phyloP scores from a whole-genome alignment of 208 protist genomes.

The Wallacemonas sp. region DNA sequence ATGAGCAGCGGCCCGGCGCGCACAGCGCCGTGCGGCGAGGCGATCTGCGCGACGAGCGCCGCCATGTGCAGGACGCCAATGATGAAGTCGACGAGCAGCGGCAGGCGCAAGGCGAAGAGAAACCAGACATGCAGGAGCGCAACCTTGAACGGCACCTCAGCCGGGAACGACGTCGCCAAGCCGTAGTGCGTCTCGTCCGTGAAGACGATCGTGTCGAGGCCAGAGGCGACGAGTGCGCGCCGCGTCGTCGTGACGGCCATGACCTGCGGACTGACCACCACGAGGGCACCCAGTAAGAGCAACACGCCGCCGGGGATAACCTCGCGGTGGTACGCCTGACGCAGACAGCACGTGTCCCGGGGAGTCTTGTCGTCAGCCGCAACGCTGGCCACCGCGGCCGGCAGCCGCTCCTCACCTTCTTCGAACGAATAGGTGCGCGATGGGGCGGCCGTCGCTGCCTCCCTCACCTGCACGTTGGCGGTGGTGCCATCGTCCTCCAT shows the following conservation, averaged over 20 bases:
- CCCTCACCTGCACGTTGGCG: too few species aligned
- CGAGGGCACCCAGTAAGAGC: slow-evolving; percentile 61
- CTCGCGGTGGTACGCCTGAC: slow-evolving; percentile 9
- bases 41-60: slow-evolving; percentile 48
- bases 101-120: slow-evolving; percentile 43
- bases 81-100: slow-evolving; percentile 33
- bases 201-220: not conserved
- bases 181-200: slow-evolving; percentile 18
- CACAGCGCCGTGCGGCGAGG: slow-evolving; percentile 14
- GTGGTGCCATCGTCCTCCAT: too few species aligned
- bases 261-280: slow-evolving; percentile 71
- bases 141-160: slow-evolving; percentile 61
- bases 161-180: slow-evolving; percentile 29
- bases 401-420: not conserved
- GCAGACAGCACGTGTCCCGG: slow-evolving; percentile 7
- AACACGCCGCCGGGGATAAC: slow-evolving; percentile 45
- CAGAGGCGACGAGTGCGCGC: not conserved
- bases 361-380: not conserved
- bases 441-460: too few species aligned
- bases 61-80: slow-evolving; percentile 66
- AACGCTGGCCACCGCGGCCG: too few species aligned
- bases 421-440: not conserved
- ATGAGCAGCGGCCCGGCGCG: slow-evolving; percentile 35
- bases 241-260: slow-evolving; percentile 21
- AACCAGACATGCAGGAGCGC: slow-evolving; percentile 71